Evolutionary conservation across 2,329 filamentous ascomycete species (phyloP).

Genomic region (Xylariaceae sp.): DNA sequence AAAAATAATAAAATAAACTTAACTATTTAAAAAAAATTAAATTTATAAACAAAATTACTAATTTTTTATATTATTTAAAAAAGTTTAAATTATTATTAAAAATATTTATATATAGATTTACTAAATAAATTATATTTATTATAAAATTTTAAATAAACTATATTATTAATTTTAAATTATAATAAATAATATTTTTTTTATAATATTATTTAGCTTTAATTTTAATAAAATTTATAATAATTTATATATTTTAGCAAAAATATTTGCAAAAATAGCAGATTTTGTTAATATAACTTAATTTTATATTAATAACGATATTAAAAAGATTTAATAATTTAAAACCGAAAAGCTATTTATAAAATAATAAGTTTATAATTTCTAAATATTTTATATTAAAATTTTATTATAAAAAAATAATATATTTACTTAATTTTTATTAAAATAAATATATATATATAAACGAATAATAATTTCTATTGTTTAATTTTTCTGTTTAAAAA

Average conservation of each 20-base stretch:
- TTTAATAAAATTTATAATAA: neutral
- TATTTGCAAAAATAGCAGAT: too few species aligned
- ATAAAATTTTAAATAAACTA: neutral
- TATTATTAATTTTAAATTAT: neutral
- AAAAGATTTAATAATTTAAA: too few species aligned
- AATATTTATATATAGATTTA: too few species aligned
- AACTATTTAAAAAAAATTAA: too few species aligned
- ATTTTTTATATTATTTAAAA: too few species aligned
- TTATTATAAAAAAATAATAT: neutral
- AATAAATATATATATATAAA: conserved; percentile 21
- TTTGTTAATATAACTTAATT: too few species aligned
- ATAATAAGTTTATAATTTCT: neutral
- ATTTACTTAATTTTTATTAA: conserved; percentile 4
- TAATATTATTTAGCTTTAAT: neutral
- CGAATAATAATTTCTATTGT: too few species aligned
- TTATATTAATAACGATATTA: too few species aligned
- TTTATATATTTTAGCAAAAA: neutral
- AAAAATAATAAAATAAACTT: too few species aligned
- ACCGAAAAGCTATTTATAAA: neutral
- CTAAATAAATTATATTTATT: neutral
- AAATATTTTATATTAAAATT: neutral
- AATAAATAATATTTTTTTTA: neutral
- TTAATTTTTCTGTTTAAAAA: conserved; percentile 1
- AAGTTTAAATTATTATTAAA: too few species aligned
- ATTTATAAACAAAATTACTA: too few species aligned